Conservation (phyloP, 768 basidiomycete species). For the Heimioporus sp. region DNA sequence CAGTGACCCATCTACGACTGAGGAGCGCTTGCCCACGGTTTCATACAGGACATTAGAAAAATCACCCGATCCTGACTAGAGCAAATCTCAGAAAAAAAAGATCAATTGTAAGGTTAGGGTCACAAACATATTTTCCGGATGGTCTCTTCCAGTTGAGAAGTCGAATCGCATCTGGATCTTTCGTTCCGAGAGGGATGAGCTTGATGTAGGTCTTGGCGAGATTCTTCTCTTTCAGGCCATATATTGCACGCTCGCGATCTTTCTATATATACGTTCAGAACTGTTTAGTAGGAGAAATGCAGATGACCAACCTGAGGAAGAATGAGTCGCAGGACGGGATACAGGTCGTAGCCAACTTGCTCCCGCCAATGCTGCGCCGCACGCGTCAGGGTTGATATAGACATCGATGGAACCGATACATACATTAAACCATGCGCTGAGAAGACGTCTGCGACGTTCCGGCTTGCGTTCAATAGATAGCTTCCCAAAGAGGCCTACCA, state of each 20-base stretch:
- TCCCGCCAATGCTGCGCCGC: conserved; percentile 73
- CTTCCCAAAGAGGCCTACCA: conserved; percentile 72
- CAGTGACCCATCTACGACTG: conserved; percentile 69
- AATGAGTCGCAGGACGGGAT: conserved; percentile 84
- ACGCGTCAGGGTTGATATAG: conserved; percentile 8
- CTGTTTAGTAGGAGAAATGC: too few relatives aligned
- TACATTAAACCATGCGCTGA: conserved; percentile 83
- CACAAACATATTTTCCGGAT: conserved; percentile 59
- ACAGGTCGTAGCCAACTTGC: conserved; percentile 84
- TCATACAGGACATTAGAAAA: conserved; percentile 87
- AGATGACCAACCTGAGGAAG: conserved; percentile 71
- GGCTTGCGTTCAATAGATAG: conserved; percentile 71
- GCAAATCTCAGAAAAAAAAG: neutral
- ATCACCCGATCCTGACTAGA: conserved; percentile 74
- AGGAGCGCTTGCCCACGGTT: conserved; percentile 82
- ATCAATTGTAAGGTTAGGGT: neutral
- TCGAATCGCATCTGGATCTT: conserved; percentile 78
- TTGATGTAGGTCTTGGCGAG: conserved; percentile 92
- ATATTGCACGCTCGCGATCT: conserved; percentile 89
- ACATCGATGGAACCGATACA: conserved; percentile 22
- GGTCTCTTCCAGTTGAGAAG: conserved; percentile 91
- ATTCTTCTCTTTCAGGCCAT: conserved; percentile 93
- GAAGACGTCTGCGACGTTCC: conserved; percentile 64
- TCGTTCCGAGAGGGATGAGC: conserved; percentile 77
- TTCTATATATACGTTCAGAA: conserved; percentile 51